Conservation (phyloP, 768 basidiomycete species). For the Podaxis mareebaensis region DNA sequence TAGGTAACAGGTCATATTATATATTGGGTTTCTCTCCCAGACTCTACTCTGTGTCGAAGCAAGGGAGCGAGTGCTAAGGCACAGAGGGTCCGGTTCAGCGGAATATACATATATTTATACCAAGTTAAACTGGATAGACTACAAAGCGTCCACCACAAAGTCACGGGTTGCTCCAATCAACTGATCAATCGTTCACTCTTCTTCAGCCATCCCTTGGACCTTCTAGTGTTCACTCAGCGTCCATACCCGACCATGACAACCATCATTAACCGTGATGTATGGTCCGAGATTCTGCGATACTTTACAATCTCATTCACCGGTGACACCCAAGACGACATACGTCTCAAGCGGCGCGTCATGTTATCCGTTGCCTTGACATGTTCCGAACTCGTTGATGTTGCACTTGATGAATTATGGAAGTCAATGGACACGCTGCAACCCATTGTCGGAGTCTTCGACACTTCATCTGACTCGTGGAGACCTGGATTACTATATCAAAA, state of each 20-base stretch:
- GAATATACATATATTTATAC: too few relatives aligned
- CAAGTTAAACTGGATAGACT: too few relatives aligned
- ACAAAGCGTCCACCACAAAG: too few relatives aligned
- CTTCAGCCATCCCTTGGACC: too few relatives aligned
- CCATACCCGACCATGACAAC: neutral
- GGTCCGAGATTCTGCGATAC: neutral
- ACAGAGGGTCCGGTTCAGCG: too few relatives aligned
- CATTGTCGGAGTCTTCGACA: neutral
- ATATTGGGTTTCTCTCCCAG: too few relatives aligned
- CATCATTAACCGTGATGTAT: neutral
- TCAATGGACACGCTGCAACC: neutral
- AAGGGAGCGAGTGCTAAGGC: too few relatives aligned
- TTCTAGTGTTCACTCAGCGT: too few relatives aligned
- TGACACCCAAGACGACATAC: neutral
- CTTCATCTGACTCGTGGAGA: neutral
- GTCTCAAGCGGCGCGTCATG: neutral
- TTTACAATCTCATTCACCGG: neutral
- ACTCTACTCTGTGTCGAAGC: neutral
- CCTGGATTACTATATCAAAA: neutral
- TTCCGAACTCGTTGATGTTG: neutral
- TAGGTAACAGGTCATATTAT: too few relatives aligned
- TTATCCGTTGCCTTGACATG: neutral
- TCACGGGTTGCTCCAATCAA: too few relatives aligned
- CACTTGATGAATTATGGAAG: slow-evolving; percentile 5
- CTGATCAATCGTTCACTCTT: neutral